Conservation (phyloP, 2,329 filamentous ascomycete species). For the Cryphonectria nitschkei region DNA sequence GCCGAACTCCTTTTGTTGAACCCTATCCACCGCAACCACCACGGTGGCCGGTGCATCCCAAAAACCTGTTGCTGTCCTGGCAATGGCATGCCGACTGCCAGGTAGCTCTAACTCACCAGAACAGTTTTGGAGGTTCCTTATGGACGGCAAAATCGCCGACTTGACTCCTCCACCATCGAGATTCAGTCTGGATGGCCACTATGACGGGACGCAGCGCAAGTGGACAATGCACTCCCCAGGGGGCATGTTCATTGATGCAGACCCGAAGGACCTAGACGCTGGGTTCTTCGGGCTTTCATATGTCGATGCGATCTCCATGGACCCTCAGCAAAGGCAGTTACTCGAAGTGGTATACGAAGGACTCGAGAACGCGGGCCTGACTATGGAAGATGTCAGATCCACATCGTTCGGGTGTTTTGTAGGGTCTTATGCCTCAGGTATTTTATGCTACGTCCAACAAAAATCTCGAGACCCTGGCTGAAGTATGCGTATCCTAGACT, state of each 20-base stretch:
- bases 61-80: no score
- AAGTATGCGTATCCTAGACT: background rate
- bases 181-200: constrained; percentile 42
- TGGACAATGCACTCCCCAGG: constrained; percentile 37
- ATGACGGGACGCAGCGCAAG: constrained; percentile 40
- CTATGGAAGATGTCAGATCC: constrained; percentile 14
- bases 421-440: constrained; percentile 33
- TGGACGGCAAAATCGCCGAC: constrained; percentile 33
- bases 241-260: constrained; percentile 37
- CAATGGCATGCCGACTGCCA: no score
- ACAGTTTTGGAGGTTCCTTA: no score
- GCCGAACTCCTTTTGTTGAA: no score
- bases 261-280: constrained; percentile 41
- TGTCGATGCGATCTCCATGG: constrained; percentile 31
- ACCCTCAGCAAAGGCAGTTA: constrained; percentile 33
- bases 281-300: constrained; percentile 33
- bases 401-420: constrained; percentile 22
- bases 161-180: constrained; percentile 36
- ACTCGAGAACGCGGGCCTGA: constrained; percentile 31
- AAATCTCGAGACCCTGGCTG: no score
- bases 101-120: no score
- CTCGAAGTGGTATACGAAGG: constrained; percentile 33
- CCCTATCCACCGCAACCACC: no score
- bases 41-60: no score
- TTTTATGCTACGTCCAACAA: constrained; percentile 32